Evolutionary conservation across 2,329 filamentous ascomycete genomes (phyloP).

Genomic region (Cordyceps tenuipes): DNA sequence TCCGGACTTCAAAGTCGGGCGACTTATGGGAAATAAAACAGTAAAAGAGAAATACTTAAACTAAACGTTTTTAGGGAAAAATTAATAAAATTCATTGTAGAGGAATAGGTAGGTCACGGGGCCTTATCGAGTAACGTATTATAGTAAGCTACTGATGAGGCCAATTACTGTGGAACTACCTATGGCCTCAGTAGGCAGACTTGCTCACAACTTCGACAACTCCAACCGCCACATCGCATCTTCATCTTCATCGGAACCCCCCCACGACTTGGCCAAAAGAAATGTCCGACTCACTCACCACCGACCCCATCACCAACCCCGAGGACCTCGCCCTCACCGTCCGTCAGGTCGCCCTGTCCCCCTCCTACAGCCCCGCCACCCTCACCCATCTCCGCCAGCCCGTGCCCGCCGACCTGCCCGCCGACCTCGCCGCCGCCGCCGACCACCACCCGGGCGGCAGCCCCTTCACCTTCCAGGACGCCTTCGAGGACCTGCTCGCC

Average conservation of each 20-base stretch:
- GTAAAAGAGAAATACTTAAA: too few relatives aligned
- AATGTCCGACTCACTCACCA: not conserved
- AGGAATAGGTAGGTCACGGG: too few relatives aligned
- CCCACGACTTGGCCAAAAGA: not conserved
- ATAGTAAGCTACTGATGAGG: too few relatives aligned
- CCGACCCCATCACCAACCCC: not conserved
- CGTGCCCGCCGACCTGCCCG: conserved; percentile 34
- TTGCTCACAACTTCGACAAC: too few relatives aligned
- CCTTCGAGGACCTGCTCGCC: conserved; percentile 49
- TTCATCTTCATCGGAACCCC: not conserved
- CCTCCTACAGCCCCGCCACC: conserved; percentile 36
- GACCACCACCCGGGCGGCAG: conserved; percentile 13
- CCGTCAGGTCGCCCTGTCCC: conserved; percentile 19
- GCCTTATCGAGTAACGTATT: too few relatives aligned
- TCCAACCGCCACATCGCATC: not conserved
- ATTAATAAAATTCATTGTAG: too few relatives aligned
- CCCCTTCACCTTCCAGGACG: conserved; percentile 46
- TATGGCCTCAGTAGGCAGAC: too few relatives aligned
- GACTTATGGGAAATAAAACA: too few relatives aligned
- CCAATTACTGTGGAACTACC: too few relatives aligned
- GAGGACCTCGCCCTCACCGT: conserved; percentile 17
- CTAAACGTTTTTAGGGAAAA: too few relatives aligned
- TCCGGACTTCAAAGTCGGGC: too few relatives aligned
- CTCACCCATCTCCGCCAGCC: conserved; percentile 41
- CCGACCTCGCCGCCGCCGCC: conserved; percentile 26